Conservation (phyloP, 2,329 filamentous ascomycete genomes). For the Colletotrichum sp. region DNA sequence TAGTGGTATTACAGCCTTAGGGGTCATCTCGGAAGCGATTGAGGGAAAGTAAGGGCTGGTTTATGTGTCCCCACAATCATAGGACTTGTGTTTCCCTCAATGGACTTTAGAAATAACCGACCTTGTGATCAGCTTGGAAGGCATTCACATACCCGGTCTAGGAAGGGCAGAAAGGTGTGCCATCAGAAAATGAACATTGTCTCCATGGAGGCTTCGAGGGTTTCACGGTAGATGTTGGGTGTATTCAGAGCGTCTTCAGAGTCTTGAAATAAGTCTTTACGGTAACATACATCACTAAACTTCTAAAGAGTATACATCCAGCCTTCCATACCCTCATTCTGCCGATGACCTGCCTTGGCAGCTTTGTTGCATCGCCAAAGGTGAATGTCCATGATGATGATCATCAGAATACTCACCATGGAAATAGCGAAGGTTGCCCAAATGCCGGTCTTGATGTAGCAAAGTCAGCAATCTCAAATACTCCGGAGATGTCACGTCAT, state of each 20-base stretch:
- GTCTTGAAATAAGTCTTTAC: background rate
- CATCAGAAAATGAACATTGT: background rate
- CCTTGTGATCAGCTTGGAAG: background rate
- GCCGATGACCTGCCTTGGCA: background rate
- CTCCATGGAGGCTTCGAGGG: background rate
- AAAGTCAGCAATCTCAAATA: background rate
- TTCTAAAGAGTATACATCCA: conserved; percentile 16
- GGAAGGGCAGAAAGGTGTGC: background rate
- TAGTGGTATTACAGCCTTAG: background rate
- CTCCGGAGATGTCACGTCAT: background rate
- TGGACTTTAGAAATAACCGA: background rate
- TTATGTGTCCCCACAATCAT: background rate
- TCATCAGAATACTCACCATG: conserved; percentile 5
- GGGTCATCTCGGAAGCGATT: background rate
- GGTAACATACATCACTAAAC: background rate
- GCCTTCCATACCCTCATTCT: conserved; percentile 10
- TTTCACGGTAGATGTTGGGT: background rate
- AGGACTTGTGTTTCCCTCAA: background rate
- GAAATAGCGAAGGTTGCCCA: conserved; percentile 17
- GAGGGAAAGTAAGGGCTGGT: background rate
- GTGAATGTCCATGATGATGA: conserved; percentile 16
- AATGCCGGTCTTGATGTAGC: background rate
- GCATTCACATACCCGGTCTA: fast-evolving
- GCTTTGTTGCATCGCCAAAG: conserved; percentile 15
- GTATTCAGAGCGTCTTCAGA: background rate